phyloP scores from a whole-genome alignment of 2,329 filamentous ascomycete species.

The Diplocarpon mali region DNA sequence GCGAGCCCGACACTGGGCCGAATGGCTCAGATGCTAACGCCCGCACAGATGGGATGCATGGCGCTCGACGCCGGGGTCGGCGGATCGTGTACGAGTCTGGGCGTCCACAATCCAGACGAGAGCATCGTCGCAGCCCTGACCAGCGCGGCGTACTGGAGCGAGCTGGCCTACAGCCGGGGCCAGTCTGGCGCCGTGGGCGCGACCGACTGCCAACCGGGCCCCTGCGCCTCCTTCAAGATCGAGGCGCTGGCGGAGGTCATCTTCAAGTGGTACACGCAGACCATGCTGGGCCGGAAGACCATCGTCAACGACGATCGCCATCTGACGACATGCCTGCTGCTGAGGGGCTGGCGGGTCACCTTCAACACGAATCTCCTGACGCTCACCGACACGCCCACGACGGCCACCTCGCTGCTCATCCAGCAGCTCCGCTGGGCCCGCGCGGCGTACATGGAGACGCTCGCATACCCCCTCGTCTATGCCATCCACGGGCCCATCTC shows the following conservation, averaged over 20 bases:
- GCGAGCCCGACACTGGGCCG: too few relatives aligned
- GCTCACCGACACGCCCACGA: too few relatives aligned
- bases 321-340: constrained; percentile 19
- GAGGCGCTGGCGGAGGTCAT: constrained; percentile 25
- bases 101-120: constrained; percentile 10
- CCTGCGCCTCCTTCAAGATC: constrained; percentile 28
- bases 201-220: constrained; percentile 30
- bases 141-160: constrained; percentile 28
- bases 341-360: too few relatives aligned
- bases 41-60: too few relatives aligned
- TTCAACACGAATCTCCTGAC: too few relatives aligned
- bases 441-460: constrained; percentile 29
- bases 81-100: constrained; percentile 4
- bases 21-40: too few relatives aligned
- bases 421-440: constrained; percentile 2
- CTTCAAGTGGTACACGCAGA: constrained; percentile 30
- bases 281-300: constrained; percentile 27
- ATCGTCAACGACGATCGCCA: constrained; percentile 31
- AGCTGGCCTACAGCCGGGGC: constrained; percentile 28
- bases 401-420: too few relatives aligned
- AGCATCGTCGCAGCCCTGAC: constrained; percentile 26
- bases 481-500: constrained; percentile 27
- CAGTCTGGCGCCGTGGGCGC: constrained; percentile 24
- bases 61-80: too few relatives aligned
- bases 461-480: constrained; percentile 28